A percentile compares a stretch with the other conserved stretches of the same genome.
phyloP scores from a whole-genome alignment of 345 rosid genomes.

The Rhizophora apiculata region DNA sequence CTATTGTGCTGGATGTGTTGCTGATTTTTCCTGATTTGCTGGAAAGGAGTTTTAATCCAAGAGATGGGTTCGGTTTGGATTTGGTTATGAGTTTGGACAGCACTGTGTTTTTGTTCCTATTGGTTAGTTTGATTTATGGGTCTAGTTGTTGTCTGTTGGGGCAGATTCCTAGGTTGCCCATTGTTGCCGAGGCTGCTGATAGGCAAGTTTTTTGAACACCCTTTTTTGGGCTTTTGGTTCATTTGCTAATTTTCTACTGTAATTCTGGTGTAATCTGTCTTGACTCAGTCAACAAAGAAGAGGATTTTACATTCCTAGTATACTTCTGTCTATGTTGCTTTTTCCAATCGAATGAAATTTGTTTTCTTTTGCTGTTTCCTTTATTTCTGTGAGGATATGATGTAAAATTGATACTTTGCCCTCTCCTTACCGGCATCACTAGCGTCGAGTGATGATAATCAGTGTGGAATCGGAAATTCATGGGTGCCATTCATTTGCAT shows the following conservation, averaged over 20 bases:
- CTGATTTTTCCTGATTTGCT: constrained; percentile 86
- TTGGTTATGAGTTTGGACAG: constrained; percentile 93
- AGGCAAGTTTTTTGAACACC: constrained; percentile 75
- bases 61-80: constrained; percentile 77
- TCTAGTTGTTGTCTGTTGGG: constrained; percentile 85
- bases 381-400: no score
- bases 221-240: background rate
- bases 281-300: no score
- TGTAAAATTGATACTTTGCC: no score
- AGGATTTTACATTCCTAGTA: no score
- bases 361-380: no score
- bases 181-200: constrained; percentile 98
- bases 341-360: no score
- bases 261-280: background rate
- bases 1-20: constrained; percentile 81
- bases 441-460: no score
- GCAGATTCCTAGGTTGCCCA: constrained; percentile 83
- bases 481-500: no score
- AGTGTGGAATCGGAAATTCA: no score
- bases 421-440: no score
- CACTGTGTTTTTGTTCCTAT: constrained; percentile 80
- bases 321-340: no score
- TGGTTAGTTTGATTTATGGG: constrained; percentile 83
- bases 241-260: background rate
- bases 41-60: constrained; percentile 81